Percentiles rank a stretch among this genome's conserved stretches.
These are phyloP conservation scores for Prunus kanzakura DNA, from an alignment of 306 rosid genomes.

Conservation along the genomic window DNA sequence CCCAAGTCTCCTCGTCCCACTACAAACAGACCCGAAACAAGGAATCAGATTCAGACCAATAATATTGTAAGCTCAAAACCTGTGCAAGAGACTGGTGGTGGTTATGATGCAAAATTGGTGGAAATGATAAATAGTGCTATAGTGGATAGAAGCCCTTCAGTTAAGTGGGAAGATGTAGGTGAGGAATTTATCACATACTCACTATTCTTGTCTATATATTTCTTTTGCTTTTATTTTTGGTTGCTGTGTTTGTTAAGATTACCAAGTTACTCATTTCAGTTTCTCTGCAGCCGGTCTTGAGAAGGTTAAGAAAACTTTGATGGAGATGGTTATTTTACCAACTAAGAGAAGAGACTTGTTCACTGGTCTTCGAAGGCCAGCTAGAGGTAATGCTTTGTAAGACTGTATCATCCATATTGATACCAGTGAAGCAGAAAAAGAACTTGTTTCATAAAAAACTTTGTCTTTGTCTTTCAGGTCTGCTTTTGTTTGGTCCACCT, in stretches of 20 bases:
- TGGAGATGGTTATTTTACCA: conserved; percentile 99
- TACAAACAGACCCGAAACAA: conserved; percentile 28
- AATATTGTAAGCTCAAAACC: conserved; percentile 55
- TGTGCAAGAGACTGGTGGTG: conserved; percentile 46
- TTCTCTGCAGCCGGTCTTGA: conserved; percentile 83
- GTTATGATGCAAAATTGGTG: conserved; percentile 66
- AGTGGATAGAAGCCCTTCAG: conserved; percentile 94
- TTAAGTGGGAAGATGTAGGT: conserved; percentile 98
- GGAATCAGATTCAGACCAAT: conserved; percentile 42
- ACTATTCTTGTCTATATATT: not conserved
- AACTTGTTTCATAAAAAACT: conserved; percentile 6
- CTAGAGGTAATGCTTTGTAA: conserved; percentile 61
- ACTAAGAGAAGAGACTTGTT: conserved; percentile 91
- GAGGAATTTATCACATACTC: conserved; percentile 19
- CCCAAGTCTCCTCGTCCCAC: conserved; percentile 30
- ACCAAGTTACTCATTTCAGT: conserved; percentile 29
- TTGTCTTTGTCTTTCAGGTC: conserved; percentile 45
- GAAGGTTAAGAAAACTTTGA: conserved; percentile 89
- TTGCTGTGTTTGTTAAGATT: conserved; percentile 12
- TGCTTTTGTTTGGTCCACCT: conserved; percentile 97
- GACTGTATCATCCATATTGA: not conserved
- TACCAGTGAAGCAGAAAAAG: not conserved
- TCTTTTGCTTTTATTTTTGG: not conserved
- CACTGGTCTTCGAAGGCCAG: conserved; percentile 96
- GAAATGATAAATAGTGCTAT: conserved; percentile 92